These are phyloP conservation scores for Juglanconis sp. DNA, from an alignment of 2,329 filamentous ascomycete genomes.

Conservation along the genomic window DNA sequence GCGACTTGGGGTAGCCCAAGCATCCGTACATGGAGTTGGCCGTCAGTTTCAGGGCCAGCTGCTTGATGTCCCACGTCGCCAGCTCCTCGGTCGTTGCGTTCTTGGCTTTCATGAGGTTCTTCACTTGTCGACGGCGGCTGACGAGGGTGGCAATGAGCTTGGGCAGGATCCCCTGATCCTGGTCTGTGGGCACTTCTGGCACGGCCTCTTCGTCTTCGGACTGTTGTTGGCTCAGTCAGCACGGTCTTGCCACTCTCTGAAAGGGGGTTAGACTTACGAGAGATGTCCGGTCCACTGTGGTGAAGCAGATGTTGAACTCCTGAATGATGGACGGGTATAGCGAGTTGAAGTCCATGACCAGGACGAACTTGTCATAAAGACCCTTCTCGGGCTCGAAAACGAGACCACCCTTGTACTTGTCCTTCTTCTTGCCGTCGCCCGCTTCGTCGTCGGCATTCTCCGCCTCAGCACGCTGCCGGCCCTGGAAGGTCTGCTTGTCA, in stretches of 20 bases:
- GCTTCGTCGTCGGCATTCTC: constrained; percentile 66
- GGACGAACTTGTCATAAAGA: constrained; percentile 94
- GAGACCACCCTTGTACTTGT: constrained; percentile 97
- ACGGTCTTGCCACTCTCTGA: background rate
- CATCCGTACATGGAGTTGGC: constrained; percentile 99
- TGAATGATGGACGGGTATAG: constrained; percentile 98
- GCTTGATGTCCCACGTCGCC: constrained; percentile 96
- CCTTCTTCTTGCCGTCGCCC: constrained; percentile 87
- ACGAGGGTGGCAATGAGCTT: constrained; percentile 90
- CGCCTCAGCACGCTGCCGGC: constrained; percentile 69
- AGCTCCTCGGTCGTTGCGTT: constrained; percentile 80
- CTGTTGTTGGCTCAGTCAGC: constrained; percentile 36
- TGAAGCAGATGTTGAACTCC: constrained; percentile 99
- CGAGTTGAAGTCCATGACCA: constrained; percentile 99
- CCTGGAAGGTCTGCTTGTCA: constrained; percentile 83
- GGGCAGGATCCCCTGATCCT: constrained; percentile 82
- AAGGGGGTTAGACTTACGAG: constrained; percentile 50
- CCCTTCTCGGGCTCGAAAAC: constrained; percentile 98
- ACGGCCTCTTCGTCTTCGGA: constrained; percentile 82
- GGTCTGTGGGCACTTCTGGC: constrained; percentile 76
- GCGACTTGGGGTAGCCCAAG: constrained; percentile 92
- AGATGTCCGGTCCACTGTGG: constrained; percentile 78
- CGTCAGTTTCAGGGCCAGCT: constrained; percentile 92
- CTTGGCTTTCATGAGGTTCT: constrained; percentile 95
- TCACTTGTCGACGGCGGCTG: constrained; percentile 83